Percentiles rank a stretch among this genome's conserved stretches.
Conservation (phyloP, 2,329 filamentous ascomycete species). For the Colletotrichum lindemuthianum region DNA sequence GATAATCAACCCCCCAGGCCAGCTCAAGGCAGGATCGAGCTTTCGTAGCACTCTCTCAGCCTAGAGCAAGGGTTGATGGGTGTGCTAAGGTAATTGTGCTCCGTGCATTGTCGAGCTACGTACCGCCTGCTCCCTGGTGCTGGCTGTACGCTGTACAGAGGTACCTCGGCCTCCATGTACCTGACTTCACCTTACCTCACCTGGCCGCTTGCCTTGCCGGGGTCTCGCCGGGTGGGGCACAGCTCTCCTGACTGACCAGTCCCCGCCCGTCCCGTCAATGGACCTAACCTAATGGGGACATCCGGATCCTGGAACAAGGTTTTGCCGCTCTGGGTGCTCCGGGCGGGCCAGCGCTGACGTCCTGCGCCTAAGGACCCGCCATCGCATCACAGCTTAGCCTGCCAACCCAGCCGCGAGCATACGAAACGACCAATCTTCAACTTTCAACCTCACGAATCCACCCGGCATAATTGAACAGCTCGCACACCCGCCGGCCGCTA, state of each 20-base stretch:
- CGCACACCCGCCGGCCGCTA: background rate
- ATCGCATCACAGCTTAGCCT: conserved; percentile 33
- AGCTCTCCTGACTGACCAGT: background rate
- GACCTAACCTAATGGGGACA: no score
- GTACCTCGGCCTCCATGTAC: no score
- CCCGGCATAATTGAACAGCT: background rate
- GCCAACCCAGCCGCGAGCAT: conserved; percentile 23
- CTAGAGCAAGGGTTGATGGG: conserved; percentile 34
- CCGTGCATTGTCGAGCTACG: conserved; percentile 33
- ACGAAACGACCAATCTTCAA: conserved; percentile 8
- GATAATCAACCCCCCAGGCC: conserved; percentile 30
- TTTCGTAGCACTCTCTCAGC: conserved; percentile 41
- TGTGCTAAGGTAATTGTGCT: conserved; percentile 9
- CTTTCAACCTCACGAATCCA: conserved; percentile 11
- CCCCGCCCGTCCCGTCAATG: no score
- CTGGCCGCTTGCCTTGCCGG: conserved; percentile 4
- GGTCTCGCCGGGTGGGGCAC: conserved; percentile 20
- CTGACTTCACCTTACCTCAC: conserved; percentile 4
- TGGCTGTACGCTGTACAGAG: no score
- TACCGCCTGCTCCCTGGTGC: conserved; percentile 2
- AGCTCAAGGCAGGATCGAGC: conserved; percentile 44
- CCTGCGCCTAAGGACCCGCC: conserved; percentile 32
- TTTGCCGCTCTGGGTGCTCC: conserved; percentile 26
- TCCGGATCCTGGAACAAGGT: conserved; percentile 32
- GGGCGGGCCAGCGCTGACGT: conserved; percentile 19